Conservation (phyloP, 2,329 filamentous ascomycete genomes). For the Cercospora citrullina region DNA sequence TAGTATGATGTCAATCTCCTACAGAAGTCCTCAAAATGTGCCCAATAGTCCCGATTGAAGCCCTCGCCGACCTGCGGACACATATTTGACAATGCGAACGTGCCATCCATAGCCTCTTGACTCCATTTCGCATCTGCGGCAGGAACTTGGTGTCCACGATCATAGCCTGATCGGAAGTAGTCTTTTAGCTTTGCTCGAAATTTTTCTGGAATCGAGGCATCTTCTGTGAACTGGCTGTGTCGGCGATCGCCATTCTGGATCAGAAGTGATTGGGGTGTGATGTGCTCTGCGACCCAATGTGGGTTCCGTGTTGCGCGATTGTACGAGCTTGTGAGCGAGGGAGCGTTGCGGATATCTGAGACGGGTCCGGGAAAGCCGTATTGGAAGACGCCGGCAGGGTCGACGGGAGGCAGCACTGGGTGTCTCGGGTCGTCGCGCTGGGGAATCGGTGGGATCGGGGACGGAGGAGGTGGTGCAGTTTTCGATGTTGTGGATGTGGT, state of each 20-base stretch:
- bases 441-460: slow-evolving; percentile 32
- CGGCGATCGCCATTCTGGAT: slow-evolving; percentile 77
- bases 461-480: slow-evolving; percentile 33
- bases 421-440: slow-evolving; percentile 27
- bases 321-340: slow-evolving; percentile 80
- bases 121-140: slow-evolving; percentile 96
- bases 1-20: slow-evolving; percentile 76
- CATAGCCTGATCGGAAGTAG: slow-evolving; percentile 93
- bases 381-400: slow-evolving; percentile 54
- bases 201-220: slow-evolving; percentile 72
- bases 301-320: slow-evolving; percentile 91
- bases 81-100: slow-evolving; percentile 94
- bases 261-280: slow-evolving; percentile 81
- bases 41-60: slow-evolving; percentile 99
- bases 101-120: slow-evolving; percentile 91
- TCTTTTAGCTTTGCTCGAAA: slow-evolving; percentile 90
- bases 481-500: slow-evolving; percentile 36
- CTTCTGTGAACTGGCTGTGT: slow-evolving; percentile 80
- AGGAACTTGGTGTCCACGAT: slow-evolving; percentile 94
- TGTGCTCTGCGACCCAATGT: slow-evolving; percentile 90
- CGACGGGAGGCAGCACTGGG: slow-evolving; percentile 42
- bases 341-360: slow-evolving; percentile 73
- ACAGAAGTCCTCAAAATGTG: slow-evolving; percentile 97
- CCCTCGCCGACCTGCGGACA: slow-evolving; percentile 97
- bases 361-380: slow-evolving; percentile 86